These are phyloP conservation scores for Yamadazyma scolyti DNA, from an alignment of 805 yeast species.

Conservation along the genomic window DNA sequence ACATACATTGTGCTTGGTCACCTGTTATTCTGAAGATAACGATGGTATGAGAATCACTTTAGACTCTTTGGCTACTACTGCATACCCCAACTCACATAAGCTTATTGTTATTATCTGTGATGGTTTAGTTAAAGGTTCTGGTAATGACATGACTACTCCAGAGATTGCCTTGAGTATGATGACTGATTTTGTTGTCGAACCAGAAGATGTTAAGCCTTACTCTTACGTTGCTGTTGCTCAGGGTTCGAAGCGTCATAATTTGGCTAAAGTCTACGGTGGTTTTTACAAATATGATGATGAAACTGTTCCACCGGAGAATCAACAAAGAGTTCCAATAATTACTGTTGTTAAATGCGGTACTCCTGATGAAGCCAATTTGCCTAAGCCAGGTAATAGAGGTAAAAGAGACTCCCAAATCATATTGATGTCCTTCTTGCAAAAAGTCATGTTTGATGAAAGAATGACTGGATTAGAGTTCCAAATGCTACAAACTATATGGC, in stretches of 20 bases:
- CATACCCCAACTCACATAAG: constrained; percentile 93
- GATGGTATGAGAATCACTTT: constrained; percentile 81
- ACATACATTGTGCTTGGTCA: constrained; percentile 49
- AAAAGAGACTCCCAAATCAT: constrained; percentile 93
- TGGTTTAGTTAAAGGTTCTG: constrained; percentile 92
- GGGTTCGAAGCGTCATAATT: constrained; percentile 92
- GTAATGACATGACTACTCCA: constrained; percentile 83
- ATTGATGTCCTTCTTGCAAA: constrained; percentile 85
- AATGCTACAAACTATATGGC: constrained; percentile 70
- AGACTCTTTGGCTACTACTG: constrained; percentile 93
- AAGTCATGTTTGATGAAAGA: constrained; percentile 85
- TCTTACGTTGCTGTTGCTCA: constrained; percentile 95
- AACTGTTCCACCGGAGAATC: constrained; percentile 75
- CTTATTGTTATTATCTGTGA: constrained; percentile 84
- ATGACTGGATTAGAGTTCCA: constrained; percentile 89
- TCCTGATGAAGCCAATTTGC: constrained; percentile 63
- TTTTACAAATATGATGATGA: constrained; percentile 80
- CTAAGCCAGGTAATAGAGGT: constrained; percentile 89
- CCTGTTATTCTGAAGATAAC: constrained; percentile 93
- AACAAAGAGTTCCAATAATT: constrained; percentile 79
- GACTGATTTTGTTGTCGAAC: constrained; percentile 62
- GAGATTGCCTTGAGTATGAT: constrained; percentile 86
- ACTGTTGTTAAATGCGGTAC: constrained; percentile 87
- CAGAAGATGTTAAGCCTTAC: constrained; percentile 72
- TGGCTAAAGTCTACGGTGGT: constrained; percentile 96